Conservation (phyloP, 2,329 filamentous ascomycete genomes). For the Neurospora sp. region DNA sequence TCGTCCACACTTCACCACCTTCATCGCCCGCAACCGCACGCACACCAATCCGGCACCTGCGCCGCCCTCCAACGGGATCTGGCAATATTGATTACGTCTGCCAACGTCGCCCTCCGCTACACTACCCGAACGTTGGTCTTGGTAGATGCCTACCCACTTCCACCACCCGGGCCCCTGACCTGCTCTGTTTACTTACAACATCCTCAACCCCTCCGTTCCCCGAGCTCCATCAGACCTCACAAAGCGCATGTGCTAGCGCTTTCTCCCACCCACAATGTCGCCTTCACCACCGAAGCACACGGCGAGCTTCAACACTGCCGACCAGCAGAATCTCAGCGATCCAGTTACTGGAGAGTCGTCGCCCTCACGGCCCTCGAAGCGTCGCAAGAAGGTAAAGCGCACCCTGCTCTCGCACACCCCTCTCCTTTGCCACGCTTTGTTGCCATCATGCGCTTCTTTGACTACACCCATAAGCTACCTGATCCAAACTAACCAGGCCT, state of each 20-base stretch:
- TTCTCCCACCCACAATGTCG: conserved; percentile 15
- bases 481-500: not conserved
- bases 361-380: conserved; percentile 52
- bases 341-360: conserved; percentile 39
- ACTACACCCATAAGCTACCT: not conserved
- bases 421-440: conserved; percentile 2
- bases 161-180: not conserved
- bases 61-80: not conserved
- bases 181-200: not conserved
- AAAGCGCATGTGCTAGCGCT: conserved; percentile 12
- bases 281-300: conserved; percentile 23
- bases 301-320: conserved; percentile 23
- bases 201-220: not conserved
- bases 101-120: not conserved
- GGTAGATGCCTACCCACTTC: not conserved
- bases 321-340: conserved; percentile 19
- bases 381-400: conserved; percentile 48
- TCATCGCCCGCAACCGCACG: not conserved
- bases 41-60: not conserved
- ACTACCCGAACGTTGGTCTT: not conserved
- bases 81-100: not conserved
- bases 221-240: not conserved
- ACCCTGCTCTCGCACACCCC: conserved; percentile 9
- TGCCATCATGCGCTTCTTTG: conserved; percentile 1
- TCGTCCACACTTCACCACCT: not conserved